A percentile compares a stretch with the other conserved stretches of the same genome.
These are phyloP conservation scores for Mycena sp. DNA, from an alignment of 1,284 basidiomycete genomes.

Conservation along the genomic window DNA sequence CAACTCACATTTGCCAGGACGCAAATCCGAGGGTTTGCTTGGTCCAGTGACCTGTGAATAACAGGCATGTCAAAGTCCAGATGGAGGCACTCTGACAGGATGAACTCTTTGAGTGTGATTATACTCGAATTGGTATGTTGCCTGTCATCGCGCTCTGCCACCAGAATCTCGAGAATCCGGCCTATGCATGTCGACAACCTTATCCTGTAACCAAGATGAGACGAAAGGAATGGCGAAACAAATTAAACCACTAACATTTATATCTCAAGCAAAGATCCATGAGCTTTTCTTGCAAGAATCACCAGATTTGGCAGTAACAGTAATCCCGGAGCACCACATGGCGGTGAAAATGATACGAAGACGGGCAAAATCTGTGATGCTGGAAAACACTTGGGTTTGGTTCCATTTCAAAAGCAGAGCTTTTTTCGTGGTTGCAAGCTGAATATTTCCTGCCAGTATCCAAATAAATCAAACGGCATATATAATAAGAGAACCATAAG, in stretches of 20 bases:
- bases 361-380: no score
- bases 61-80: slow-evolving; percentile 5
- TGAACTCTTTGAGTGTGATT: no score
- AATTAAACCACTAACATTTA: neutral
- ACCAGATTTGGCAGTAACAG: slow-evolving; percentile 3
- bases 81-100: neutral
- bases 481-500: neutral
- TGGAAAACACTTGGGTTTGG: neutral
- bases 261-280: slow-evolving; percentile 3
- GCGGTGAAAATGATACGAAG: no score
- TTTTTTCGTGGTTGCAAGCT: neutral
- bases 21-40: neutral
- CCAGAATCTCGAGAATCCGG: slow-evolving; percentile 4
- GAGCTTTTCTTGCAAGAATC: slow-evolving; percentile 6
- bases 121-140: no score
- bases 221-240: no score
- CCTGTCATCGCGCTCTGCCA: no score
- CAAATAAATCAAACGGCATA: neutral
- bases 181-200: neutral
- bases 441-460: neutral
- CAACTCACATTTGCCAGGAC: neutral
- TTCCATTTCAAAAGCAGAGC: neutral
- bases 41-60: neutral
- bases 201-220: no score
- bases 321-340: neutral